Evolutionary conservation across 2,329 filamentous ascomycete genomes (phyloP), one percentile per base, ranked within the genome.

Genomic region (Pseudogymnoascus sp.): DNA sequence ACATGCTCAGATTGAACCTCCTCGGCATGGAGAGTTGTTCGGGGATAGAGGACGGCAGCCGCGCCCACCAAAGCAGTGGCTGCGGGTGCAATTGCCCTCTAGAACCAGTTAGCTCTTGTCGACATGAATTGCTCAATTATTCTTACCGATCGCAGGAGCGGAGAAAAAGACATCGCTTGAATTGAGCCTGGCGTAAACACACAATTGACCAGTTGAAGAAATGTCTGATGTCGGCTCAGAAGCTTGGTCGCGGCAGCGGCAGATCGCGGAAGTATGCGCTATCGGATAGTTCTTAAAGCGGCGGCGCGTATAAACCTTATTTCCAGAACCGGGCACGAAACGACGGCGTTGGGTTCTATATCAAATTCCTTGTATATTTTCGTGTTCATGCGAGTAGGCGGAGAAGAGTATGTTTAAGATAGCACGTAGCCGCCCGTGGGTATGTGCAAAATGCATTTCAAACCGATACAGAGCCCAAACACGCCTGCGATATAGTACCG

Each of bases 121-220:
- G 66, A 65, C 67, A 68, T 63, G 33, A 38, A 60, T 7, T 8
- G 19, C 1, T 31, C 16, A 0, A 46, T 19, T 50, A 12, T 43
- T 71, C 78, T 72, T 68, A 82, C 81, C 78, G 77, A 79, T 76
- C 80, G 79, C 66, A 83, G 71, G 69, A 82, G 74, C 69, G 79
- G 75, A 76, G 77, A 75, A 68, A 81, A 81, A 70, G 81, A 79
- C 82, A 84, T 84, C 63, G 70, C 68, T 73, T 26, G 67, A 69
- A 69, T 68, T 69, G 70, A 59, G 59, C 65, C 62, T 61, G 61
- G 63, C 66, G 61, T 66, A 40, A 53, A 62, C 35, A 63, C 61
- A 69, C 68, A 70, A 70, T 70, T 66, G 59, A 41, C 59, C 33
- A 60, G 59, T 12, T 41, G 59, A 60, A 38, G 59, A 60, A 60